Conservation (phyloP, 208 protist genomes). For the Trypanosoma platydactyli region DNA sequence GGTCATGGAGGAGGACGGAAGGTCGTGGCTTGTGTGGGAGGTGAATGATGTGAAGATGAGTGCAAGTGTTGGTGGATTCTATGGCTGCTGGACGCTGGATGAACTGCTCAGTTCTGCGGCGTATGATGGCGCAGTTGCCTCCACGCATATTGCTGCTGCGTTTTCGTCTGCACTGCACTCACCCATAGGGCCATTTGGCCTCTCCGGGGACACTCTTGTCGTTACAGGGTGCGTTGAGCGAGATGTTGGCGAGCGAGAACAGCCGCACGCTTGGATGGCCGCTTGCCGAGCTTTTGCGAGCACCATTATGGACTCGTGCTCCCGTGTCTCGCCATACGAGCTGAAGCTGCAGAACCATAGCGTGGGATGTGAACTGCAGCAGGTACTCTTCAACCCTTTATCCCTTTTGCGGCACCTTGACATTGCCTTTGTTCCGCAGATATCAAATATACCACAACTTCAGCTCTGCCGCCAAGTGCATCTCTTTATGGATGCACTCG, state of each 20-base stretch:
- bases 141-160: background rate
- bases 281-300: slow-evolving; percentile 47
- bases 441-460: slow-evolving; percentile 55
- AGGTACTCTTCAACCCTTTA: background rate
- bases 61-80: slow-evolving; percentile 46
- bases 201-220: slow-evolving; percentile 6
- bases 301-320: slow-evolving; percentile 31
- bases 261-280: slow-evolving; percentile 52
- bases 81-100: slow-evolving; percentile 50
- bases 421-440: slow-evolving; percentile 30
- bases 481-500: slow-evolving; percentile 39
- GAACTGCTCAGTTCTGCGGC: slow-evolving; percentile 33
- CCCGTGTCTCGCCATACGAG: background rate
- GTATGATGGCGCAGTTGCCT: background rate
- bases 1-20: slow-evolving; percentile 18
- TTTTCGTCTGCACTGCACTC: background rate
- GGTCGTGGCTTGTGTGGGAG: slow-evolving; percentile 23
- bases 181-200: slow-evolving; percentile 5
- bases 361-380: background rate
- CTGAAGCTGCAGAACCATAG: background rate
- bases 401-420: slow-evolving; percentile 8
- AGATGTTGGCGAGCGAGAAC: slow-evolving; percentile 60
- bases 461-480: slow-evolving; percentile 57
- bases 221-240: slow-evolving; percentile 34
- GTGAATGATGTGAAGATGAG: background rate